These are phyloP conservation scores for Lenwebbia sp. DNA, from an alignment of 345 rosid genomes.

Conservation along the genomic window DNA sequence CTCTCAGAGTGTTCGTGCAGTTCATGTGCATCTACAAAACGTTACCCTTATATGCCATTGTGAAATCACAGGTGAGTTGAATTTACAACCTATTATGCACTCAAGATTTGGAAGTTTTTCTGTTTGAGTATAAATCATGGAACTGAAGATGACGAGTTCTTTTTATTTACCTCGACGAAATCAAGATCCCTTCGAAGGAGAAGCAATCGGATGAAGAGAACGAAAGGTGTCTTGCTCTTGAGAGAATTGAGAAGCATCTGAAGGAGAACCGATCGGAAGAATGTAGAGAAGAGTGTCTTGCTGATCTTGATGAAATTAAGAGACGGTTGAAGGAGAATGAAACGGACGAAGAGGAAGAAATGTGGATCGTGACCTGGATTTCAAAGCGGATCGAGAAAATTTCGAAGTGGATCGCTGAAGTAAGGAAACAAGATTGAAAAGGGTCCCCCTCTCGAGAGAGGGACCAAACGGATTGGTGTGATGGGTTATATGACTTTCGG, in stretches of 20 bases:
- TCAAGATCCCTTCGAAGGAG: not conserved
- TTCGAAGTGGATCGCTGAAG: not conserved
- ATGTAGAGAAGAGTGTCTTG: accelerated
- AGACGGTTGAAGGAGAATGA: conserved; percentile 62
- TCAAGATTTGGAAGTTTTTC: not conserved
- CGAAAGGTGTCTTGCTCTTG: too few species aligned
- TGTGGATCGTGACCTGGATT: conserved; percentile 45
- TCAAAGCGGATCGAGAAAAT: too few species aligned
- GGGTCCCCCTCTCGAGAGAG: not conserved
- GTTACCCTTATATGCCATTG: conserved; percentile 71
- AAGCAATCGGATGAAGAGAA: too few species aligned
- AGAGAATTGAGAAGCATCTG: not conserved
- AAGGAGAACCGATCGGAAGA: not conserved
- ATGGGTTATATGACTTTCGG: too few species aligned
- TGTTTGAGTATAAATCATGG: not conserved
- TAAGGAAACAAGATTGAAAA: conserved; percentile 31
- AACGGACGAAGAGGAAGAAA: conserved; percentile 50
- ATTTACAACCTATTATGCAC: not conserved
- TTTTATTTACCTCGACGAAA: not conserved
- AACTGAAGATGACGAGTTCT: not conserved
- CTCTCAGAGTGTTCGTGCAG: conserved; percentile 45
- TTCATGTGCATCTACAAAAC: conserved; percentile 75
- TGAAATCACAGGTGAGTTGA: conserved; percentile 56
- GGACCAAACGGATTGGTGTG: too few species aligned
- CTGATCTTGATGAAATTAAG: conserved; percentile 10